Evolutionary conservation across 2,329 filamentous ascomycete species (phyloP).

Genomic region (Monosporascus sp.): DNA sequence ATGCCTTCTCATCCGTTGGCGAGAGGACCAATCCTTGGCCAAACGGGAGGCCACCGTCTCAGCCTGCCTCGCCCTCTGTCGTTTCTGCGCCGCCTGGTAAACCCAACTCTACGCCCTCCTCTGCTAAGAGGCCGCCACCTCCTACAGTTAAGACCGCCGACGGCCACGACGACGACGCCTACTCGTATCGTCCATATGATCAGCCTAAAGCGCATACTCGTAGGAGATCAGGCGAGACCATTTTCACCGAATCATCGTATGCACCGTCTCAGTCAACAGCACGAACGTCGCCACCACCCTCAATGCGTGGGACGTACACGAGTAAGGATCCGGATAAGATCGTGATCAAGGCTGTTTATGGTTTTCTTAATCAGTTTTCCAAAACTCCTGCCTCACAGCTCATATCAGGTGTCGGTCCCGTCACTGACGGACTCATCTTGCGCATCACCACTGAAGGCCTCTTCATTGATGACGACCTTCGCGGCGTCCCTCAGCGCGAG

Average conservation of each 20-base stretch:
- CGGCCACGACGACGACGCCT: conserved; percentile 59
- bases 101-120: conserved; percentile 14
- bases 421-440: conserved; percentile 88
- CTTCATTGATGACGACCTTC: conserved; percentile 94
- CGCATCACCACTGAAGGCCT: conserved; percentile 90
- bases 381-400: conserved; percentile 89
- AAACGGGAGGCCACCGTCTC: conserved; percentile 48
- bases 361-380: conserved; percentile 84
- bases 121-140: conserved; percentile 20
- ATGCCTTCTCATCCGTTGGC: conserved; percentile 60
- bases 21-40: conserved; percentile 69
- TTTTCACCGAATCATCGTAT: conserved; percentile 82
- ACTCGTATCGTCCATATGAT: conserved; percentile 77
- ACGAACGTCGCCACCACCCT: conserved; percentile 77
- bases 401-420: conserved; percentile 73
- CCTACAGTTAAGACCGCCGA: conserved; percentile 52
- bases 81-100: conserved; percentile 7
- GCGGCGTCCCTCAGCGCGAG: conserved; percentile 86
- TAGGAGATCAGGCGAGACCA: conserved; percentile 63
- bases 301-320: conserved; percentile 70
- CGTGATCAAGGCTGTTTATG: conserved; percentile 86
- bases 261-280: conserved; percentile 79
- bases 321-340: conserved; percentile 95
- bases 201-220: conserved; percentile 54
- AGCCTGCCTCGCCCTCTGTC: conserved; percentile 25